phyloP scores from a whole-genome alignment of 2,329 filamentous ascomycete species.

The Alternaria alternata region DNA sequence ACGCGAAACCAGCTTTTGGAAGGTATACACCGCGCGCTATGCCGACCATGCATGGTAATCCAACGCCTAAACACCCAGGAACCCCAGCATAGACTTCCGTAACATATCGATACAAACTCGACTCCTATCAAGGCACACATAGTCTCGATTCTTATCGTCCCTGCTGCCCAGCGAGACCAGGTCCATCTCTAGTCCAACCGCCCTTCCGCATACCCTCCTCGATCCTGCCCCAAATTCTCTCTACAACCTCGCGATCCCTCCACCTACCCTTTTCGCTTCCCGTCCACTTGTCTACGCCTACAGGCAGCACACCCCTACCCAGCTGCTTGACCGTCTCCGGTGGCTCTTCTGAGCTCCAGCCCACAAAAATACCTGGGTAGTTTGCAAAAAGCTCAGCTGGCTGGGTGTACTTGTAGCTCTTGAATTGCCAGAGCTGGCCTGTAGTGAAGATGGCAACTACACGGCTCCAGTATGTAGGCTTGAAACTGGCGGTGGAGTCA shows the following conservation, averaged over 20 bases:
- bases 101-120: conserved; percentile 14
- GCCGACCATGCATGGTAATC: conserved; percentile 7
- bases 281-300: conserved; percentile 84
- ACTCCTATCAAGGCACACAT: background rate
- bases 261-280: conserved; percentile 66
- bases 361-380: conserved; percentile 85
- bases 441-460: conserved; percentile 98
- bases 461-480: conserved; percentile 95
- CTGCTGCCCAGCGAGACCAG: conserved; percentile 50
- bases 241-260: conserved; percentile 91
- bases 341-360: conserved; percentile 84
- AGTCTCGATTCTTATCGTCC: conserved; percentile 15
- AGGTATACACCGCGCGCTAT: conserved; percentile 1
- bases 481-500: conserved; percentile 92
- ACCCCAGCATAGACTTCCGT: background rate
- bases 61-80: conserved; percentile 22
- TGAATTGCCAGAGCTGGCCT: conserved; percentile 98
- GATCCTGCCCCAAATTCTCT: conserved; percentile 88
- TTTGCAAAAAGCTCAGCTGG: conserved; percentile 90
- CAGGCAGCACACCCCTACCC: conserved; percentile 83
- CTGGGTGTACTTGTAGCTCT: conserved; percentile 94
- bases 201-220: conserved; percentile 86
- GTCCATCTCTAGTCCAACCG: conserved; percentile 81
- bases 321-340: conserved; percentile 82
- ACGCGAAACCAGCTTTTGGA: conserved; percentile 11